These are phyloP conservation scores for Aspergillus carbonarius DNA, from an alignment of 2,329 filamentous ascomycete genomes.

Conservation along the genomic window DNA sequence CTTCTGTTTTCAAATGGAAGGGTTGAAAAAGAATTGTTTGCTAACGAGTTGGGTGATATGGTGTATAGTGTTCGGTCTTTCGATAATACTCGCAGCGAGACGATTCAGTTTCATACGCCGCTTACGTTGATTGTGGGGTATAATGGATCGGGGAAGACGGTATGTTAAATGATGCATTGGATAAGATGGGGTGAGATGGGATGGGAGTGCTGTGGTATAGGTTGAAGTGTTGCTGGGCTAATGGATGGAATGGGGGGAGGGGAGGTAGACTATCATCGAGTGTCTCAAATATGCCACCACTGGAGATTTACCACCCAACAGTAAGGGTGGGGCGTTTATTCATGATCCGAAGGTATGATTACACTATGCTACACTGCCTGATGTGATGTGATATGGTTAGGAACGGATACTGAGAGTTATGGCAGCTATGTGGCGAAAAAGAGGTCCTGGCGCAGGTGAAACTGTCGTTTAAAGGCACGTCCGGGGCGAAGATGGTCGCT, in stretches of 20 bases:
- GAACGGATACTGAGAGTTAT: constrained; percentile 9
- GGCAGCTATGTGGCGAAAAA: constrained; percentile 73
- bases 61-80: constrained; percentile 72
- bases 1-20: background rate
- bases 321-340: constrained; percentile 84
- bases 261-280: constrained; percentile 97
- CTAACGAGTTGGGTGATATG: constrained; percentile 2
- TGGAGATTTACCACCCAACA: constrained; percentile 88
- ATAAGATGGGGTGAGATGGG: no score
- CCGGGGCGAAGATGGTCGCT: constrained; percentile 75
- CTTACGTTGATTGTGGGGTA: constrained; percentile 95
- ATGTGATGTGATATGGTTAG: background rate
- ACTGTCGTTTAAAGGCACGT: constrained; percentile 77
- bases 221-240: constrained; percentile 6
- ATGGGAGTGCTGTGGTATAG: background rate
- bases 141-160: constrained; percentile 95
- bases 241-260: background rate
- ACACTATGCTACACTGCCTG: background rate
- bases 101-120: constrained; percentile 83
- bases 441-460: constrained; percentile 91
- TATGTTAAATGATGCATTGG: constrained; percentile 25
- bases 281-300: constrained; percentile 98
- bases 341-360: constrained; percentile 80
- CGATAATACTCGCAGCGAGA: constrained; percentile 70
- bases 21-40: background rate